phyloP scores from a whole-genome alignment of 176 grass and related monocot species.

The Pharus latifolius region DNA sequence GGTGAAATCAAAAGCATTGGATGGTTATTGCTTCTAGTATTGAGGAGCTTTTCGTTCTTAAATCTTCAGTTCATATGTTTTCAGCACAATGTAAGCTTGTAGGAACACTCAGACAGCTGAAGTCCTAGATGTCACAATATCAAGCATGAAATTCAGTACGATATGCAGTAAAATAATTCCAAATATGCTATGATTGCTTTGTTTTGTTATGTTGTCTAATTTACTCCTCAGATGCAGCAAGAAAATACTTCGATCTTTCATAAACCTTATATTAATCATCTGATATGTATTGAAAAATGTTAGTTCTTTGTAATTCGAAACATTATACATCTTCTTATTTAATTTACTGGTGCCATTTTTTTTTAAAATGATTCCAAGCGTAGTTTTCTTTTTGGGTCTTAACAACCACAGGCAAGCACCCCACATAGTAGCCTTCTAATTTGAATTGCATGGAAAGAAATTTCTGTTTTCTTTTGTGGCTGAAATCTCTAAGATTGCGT shows the following conservation, averaged over 20 bases:
- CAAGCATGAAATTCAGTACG: background rate
- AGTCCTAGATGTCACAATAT: background rate
- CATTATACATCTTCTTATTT: background rate
- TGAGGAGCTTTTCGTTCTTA: background rate
- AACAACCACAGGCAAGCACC: background rate
- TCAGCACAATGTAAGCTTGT: background rate
- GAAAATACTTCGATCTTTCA: background rate
- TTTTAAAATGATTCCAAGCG: background rate
- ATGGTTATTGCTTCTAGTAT: background rate
- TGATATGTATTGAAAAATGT: background rate
- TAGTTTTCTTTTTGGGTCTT: background rate
- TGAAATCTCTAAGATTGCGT: too few species aligned
- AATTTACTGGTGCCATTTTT: background rate
- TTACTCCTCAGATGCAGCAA: background rate
- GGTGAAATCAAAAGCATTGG: constrained; percentile 7
- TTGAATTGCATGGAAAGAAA: background rate
- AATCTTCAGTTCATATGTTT: background rate
- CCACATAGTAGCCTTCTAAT: background rate
- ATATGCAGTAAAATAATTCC: background rate
- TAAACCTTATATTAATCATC: background rate
- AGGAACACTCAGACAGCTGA: background rate
- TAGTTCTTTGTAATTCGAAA: background rate
- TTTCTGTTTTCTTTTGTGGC: too few species aligned
- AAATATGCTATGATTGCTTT: background rate
- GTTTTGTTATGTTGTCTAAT: background rate